phyloP scores from a whole-genome alignment of 441 rosid species.

The Daphne laureola region DNA sequence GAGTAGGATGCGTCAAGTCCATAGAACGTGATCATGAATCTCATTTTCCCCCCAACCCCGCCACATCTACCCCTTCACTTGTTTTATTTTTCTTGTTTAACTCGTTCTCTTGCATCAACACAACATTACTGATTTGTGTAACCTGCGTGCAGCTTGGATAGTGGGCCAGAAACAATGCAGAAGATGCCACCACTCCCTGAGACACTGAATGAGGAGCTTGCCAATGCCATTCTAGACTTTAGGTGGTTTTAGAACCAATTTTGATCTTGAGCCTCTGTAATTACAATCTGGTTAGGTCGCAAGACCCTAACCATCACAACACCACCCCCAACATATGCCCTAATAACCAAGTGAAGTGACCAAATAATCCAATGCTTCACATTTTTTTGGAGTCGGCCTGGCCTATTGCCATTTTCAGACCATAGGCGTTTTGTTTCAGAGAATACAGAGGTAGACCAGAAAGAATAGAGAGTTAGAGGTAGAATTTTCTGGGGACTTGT shows the following conservation, averaged over 20 bases:
- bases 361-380: neutral
- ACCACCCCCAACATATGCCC: neutral
- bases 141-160: conserved; percentile 32
- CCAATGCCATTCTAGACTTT: conserved; percentile 19
- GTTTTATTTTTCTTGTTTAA: neutral
- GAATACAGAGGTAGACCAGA: no score
- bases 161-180: conserved; percentile 34
- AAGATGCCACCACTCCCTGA: conserved; percentile 51
- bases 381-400: no score
- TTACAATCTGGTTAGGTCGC: no score
- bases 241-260: conserved; percentile 10
- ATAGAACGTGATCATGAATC: neutral
- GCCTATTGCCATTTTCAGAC: no score
- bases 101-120: neutral
- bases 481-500: no score
- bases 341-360: neutral
- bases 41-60: neutral
- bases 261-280: conserved; percentile 6
- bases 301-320: neutral
- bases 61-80: neutral
- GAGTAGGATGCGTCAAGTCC: no score
- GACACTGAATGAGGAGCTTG: conserved; percentile 29
- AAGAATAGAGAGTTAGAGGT: no score
- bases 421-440: no score
- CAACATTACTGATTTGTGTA: neutral